These are phyloP conservation scores for Leptographium wingfieldii DNA, from an alignment of 2,329 filamentous ascomycete species.

Conservation along the genomic window DNA sequence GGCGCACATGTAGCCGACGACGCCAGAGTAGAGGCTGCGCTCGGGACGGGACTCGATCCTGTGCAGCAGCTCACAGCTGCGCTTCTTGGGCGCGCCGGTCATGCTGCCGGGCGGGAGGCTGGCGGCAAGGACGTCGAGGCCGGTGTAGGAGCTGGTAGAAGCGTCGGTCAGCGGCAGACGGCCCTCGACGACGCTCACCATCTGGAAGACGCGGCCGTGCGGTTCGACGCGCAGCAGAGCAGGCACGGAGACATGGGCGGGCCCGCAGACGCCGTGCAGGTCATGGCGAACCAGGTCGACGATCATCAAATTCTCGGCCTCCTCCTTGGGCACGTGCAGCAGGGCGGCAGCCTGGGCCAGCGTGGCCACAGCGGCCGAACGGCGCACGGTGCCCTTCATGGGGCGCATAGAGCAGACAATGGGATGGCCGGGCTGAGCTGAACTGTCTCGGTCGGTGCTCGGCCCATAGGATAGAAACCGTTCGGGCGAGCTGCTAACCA, in stretches of 20 bases:
- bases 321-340: slow-evolving; percentile 73
- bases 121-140: slow-evolving; percentile 62
- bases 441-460: slow-evolving; percentile 23
- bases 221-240: slow-evolving; percentile 81
- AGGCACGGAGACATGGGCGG: slow-evolving; percentile 59
- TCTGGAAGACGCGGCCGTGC: slow-evolving; percentile 81
- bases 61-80: slow-evolving; percentile 72
- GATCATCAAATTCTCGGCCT: slow-evolving; percentile 96
- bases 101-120: slow-evolving; percentile 84
- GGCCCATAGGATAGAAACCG: slow-evolving; percentile 49
- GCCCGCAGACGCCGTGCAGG: slow-evolving; percentile 70
- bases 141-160: slow-evolving; percentile 25
- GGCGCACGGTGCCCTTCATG: slow-evolving; percentile 94
- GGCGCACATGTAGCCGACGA: slow-evolving; percentile 81
- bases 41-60: slow-evolving; percentile 50
- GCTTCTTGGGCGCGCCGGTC: slow-evolving; percentile 92
- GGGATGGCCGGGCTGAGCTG: background rate
- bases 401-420: slow-evolving; percentile 64
- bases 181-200: slow-evolving; percentile 79
- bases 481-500: slow-evolving; percentile 78
- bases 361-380: slow-evolving; percentile 51
- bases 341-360: slow-evolving; percentile 59
- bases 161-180: slow-evolving; percentile 28
- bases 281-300: slow-evolving; percentile 94
- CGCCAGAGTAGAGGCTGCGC: slow-evolving; percentile 73